These are phyloP conservation scores for Filosporella fistucella DNA, from an alignment of 495 filamentous ascomycete species.

Conservation along the genomic window DNA sequence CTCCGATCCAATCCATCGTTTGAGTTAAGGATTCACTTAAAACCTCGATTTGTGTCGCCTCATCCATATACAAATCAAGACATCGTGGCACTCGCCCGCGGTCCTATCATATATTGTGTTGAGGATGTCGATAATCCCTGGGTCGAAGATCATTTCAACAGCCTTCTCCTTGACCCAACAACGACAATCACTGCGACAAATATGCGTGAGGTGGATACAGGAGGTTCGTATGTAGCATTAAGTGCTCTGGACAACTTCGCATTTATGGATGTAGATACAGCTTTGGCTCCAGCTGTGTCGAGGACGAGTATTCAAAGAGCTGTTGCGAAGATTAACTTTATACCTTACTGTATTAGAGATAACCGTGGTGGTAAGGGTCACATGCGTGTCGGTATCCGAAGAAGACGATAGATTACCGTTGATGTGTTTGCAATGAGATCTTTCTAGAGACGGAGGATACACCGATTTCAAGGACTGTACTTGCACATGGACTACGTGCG, in stretches of 20 bases:
- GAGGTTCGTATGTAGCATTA: constrained; percentile 31
- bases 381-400: constrained; percentile 41
- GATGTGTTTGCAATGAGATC: no score
- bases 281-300: constrained; percentile 1
- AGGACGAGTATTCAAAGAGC: background rate
- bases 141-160: constrained; percentile 53
- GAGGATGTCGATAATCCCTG: constrained; percentile 55
- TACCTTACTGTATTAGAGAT: constrained; percentile 47
- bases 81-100: constrained; percentile 44
- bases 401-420: constrained; percentile 17
- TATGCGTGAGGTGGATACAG: constrained; percentile 20
- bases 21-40: constrained; percentile 34
- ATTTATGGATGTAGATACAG: constrained; percentile 2
- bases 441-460: no score
- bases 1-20: constrained; percentile 28
- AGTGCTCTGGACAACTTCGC: constrained; percentile 13
- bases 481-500: no score
- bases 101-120: constrained; percentile 54
- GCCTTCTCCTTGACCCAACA: constrained; percentile 21
- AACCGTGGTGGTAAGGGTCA: constrained; percentile 47
- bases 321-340: constrained; percentile 33
- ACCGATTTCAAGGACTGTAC: no score
- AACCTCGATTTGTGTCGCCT: constrained; percentile 41
- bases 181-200: constrained; percentile 21
- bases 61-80: constrained; percentile 48